Evolutionary conservation across 31 red algal genomes (phyloP).

Genomic region (Pterothamnion heteromorphum): DNA sequence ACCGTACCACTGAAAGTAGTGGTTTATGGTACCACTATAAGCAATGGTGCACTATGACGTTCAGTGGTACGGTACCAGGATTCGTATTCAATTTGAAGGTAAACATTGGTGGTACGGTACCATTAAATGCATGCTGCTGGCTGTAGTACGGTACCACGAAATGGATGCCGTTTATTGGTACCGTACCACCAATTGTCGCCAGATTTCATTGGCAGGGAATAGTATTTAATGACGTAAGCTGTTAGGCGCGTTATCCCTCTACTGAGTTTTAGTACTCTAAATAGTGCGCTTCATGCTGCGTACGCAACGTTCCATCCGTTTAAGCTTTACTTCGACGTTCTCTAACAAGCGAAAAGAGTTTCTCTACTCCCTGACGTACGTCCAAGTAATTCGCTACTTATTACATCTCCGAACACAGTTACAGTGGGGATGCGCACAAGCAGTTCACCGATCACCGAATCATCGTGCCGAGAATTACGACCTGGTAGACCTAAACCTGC

Average conservation of each 20-base stretch:
- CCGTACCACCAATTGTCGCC: not conserved
- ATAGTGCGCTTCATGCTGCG: not conserved
- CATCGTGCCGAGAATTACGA: not conserved
- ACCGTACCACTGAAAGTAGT: too few species aligned
- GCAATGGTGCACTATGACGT: not conserved
- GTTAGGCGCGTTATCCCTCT: not conserved
- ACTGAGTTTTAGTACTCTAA: not conserved
- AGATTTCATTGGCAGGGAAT: not conserved
- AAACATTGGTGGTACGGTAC: not conserved
- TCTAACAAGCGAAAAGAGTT: not conserved
- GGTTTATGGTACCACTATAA: not conserved
- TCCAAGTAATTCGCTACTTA: not conserved
- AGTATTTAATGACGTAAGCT: too few species aligned
- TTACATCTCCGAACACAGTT: not conserved
- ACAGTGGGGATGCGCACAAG: not conserved
- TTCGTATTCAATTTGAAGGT: not conserved
- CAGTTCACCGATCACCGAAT: not conserved
- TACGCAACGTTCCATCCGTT: not conserved
- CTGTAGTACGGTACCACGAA: not conserved
- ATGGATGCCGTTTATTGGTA: not conserved
- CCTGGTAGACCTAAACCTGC: not conserved
- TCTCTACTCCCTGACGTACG: not conserved
- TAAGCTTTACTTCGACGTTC: not conserved
- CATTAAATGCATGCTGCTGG: not conserved
- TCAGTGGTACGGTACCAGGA: not conserved